phyloP scores from a whole-genome alignment of 257 asterid species.

The Solanum habrochaites region DNA sequence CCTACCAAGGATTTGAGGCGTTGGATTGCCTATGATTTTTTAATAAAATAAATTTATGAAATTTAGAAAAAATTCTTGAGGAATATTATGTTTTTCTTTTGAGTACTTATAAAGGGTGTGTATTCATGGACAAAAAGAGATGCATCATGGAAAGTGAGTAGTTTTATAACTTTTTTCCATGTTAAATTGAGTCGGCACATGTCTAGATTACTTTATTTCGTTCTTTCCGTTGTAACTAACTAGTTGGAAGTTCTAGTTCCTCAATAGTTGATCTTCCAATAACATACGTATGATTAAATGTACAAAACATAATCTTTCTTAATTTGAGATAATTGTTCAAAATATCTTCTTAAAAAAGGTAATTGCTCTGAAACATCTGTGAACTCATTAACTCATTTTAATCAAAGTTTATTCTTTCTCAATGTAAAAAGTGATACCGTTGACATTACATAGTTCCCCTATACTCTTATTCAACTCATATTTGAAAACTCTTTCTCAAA shows the following conservation, averaged over 20 bases:
- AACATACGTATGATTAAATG: too few species aligned
- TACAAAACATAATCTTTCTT: too few species aligned
- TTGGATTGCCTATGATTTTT: not conserved
- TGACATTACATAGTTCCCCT: too few species aligned
- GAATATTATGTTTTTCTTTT: not conserved
- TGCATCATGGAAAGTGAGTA: not conserved
- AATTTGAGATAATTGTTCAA: too few species aligned
- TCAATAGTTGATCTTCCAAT: not conserved
- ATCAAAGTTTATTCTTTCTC: too few species aligned
- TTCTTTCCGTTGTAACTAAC: not conserved
- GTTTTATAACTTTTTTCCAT: not conserved
- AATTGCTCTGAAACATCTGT: too few species aligned
- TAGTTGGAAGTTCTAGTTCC: not conserved
- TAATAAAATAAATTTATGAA: not conserved
- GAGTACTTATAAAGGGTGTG: not conserved
- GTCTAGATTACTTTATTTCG: not conserved
- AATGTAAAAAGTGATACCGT: too few species aligned
- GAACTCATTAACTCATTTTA: too few species aligned
- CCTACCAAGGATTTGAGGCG: not conserved
- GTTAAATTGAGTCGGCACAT: not conserved
- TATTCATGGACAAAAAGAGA: not conserved
- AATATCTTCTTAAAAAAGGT: too few species aligned
- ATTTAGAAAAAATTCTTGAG: not conserved
- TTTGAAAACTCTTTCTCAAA: too few species aligned
- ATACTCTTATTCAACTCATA: too few species aligned